Evolutionary conservation across 495 filamentous ascomycete genomes (phyloP).

Genomic region (Aspergillus funiculosus): DNA sequence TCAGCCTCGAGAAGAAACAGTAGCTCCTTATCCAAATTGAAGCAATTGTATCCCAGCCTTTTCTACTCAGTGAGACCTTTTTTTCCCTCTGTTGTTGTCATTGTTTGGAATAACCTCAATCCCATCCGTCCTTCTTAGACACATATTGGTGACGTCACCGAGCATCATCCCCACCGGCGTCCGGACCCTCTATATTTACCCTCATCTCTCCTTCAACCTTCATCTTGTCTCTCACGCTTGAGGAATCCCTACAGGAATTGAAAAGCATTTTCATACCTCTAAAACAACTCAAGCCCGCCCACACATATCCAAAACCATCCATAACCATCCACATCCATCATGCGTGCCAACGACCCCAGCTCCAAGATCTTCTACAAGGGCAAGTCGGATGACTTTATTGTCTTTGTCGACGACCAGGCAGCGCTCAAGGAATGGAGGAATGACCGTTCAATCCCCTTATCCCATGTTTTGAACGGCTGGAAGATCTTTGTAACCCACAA

Average conservation of each 20-base stretch:
- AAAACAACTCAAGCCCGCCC: not conserved
- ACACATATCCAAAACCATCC: conserved; percentile 10
- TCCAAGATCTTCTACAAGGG: conserved; percentile 91
- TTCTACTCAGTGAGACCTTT: not conserved
- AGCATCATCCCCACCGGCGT: not conserved
- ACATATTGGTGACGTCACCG: conserved; percentile 1
- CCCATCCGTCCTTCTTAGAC: no score
- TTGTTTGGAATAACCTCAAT: not conserved
- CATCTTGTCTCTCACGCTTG: conserved; percentile 6
- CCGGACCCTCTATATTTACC: not conserved
- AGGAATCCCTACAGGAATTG: not conserved
- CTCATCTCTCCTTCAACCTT: not conserved
- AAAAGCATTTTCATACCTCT: not conserved
- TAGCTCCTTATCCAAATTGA: no score
- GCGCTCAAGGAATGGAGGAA: conserved; percentile 73
- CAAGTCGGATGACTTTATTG: conserved; percentile 78
- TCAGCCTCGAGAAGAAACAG: no score
- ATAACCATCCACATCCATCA: conserved; percentile 48
- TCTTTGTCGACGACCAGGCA: conserved; percentile 74
- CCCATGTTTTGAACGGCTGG: conserved; percentile 81
- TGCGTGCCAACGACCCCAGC: conserved; percentile 68
- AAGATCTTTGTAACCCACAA: conserved; percentile 88
- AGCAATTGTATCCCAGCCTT: no score
- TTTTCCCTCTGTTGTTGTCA: not conserved
- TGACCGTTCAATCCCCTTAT: conserved; percentile 71